Evolutionary conservation across 306 rosid genomes (phyloP), one percentile per base, ranked within the genome.

Genomic region (Trifolium fragiferum): DNA sequence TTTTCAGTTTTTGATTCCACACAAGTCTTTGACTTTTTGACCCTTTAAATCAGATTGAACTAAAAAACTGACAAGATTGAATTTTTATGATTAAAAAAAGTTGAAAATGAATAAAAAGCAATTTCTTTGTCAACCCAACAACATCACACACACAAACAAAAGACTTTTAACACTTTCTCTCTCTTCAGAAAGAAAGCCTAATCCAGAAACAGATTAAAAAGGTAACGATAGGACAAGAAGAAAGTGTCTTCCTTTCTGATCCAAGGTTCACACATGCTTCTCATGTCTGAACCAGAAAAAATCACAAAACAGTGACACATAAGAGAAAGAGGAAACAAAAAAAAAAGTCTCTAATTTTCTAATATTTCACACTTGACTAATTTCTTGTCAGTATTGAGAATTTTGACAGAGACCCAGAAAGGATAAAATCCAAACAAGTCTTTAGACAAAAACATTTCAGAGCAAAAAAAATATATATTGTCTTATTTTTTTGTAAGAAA

Each of bases 121-220:
- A 77, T 67, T 85, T 77, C 84, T 68, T 88, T 66, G 97, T 91
- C 96, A 89, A 90, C 90, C 81, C 86, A 37, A 37, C 2, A 37
- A 1, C 40, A 37, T 37, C 40, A 37, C 40, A 37, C 0, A 49
- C 88, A 72, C 38, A 72, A 30, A n/a, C 23, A 90, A 89, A 85
- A 79, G 84, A 81, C 80, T 68, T 78, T 21, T 15, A 51, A 65
- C 63, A 37, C 70, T 38, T 62, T 70, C 27, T 66, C 75, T 73
- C 66, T 70, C 84, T 65, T 83, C 54, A 30, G 58, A 38, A 50
- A 27, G 3, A 64, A 61, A 81, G 75, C 21, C 66, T 66, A 81
- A 83, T 83, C 67, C 78, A 77, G 78, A 89, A 38, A 68, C 62
- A 78, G 74, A 81, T 44, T 76, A 47, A 70, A 66, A 84, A 76